Evolutionary conservation across 78 protist species (phyloP).

Genomic region (Dictyostelium intermedium): DNA sequence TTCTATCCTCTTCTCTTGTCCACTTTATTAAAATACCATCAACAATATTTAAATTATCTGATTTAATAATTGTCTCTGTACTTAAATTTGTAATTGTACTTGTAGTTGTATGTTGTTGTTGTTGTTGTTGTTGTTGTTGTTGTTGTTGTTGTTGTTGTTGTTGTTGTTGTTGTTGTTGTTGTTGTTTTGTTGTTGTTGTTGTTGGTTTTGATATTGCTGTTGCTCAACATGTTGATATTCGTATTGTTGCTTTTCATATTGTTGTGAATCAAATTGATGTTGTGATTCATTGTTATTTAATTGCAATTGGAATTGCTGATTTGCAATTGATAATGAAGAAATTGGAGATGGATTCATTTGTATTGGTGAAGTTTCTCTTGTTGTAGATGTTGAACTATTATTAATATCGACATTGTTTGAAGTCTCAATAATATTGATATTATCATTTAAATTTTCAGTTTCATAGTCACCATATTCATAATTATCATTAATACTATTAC

Average conservation of each 20-base stretch:
- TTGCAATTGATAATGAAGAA: neutral
- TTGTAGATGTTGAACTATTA: neutral
- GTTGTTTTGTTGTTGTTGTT: neutral
- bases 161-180: neutral
- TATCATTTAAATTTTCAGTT: neutral
- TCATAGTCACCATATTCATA: neutral
- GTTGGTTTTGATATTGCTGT: neutral
- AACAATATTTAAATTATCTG: slow-evolving; percentile 19
- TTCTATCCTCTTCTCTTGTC: slow-evolving; percentile 68
- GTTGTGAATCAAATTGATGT: neutral
- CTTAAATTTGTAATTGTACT: neutral
- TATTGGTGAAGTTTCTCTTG: neutral
- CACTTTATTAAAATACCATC: slow-evolving; percentile 52
- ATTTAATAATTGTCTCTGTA: neutral
- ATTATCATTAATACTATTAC: neutral
- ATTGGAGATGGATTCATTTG: neutral
- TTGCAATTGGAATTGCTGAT: neutral
- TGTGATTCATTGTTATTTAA: neutral
- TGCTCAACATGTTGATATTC: neutral
- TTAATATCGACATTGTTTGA: no score
- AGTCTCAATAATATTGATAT: neutral
- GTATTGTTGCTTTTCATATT: neutral
- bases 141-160: neutral
- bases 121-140: neutral
- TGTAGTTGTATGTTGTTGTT: neutral